Percentiles rank a stretch among this genome's conserved stretches.
Conservation (phyloP, 768 basidiomycete genomes). For the Melanogaster broomeanus region DNA sequence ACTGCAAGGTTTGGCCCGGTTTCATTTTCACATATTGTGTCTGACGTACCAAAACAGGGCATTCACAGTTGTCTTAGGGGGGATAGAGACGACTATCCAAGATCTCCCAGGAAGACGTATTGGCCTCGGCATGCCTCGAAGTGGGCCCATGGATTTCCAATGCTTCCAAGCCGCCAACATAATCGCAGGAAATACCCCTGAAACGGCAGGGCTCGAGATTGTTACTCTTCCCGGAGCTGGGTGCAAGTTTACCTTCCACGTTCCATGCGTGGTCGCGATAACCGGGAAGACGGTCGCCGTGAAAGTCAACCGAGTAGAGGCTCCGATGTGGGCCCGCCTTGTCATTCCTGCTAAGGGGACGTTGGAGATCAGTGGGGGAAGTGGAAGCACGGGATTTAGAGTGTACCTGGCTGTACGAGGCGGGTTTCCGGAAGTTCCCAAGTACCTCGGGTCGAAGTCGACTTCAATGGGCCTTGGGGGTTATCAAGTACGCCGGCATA, state of each 20-base stretch:
- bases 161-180: conserved; percentile 59
- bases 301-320: conserved; percentile 40
- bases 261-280: conserved; percentile 50
- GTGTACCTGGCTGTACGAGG: conserved; percentile 58
- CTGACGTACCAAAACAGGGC: conserved; percentile 32
- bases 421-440: conserved; percentile 58
- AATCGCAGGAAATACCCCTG: conserved; percentile 53
- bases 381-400: conserved; percentile 45
- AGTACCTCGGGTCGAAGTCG: conserved; percentile 64
- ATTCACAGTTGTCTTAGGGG: conserved; percentile 54
- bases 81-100: conserved; percentile 59
- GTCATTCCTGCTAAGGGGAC: conserved; percentile 45
- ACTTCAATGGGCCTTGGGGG: conserved; percentile 65
- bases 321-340: conserved; percentile 51
- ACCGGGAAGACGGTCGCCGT: conserved; percentile 52
- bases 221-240: conserved; percentile 44
- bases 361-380: conserved; percentile 40
- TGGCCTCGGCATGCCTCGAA: conserved; percentile 59
- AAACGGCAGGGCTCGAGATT: conserved; percentile 58
- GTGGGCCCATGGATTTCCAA: conserved; percentile 64
- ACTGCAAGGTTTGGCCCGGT: conserved; percentile 36
- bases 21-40: neutral
- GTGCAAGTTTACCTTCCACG: conserved; percentile 52
- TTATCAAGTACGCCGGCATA: conserved; percentile 44
- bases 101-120: conserved; percentile 55